Base-by-base conservation (phyloP, 345 rosid genomes). In the Sisymbrium altissimum region DNA sequence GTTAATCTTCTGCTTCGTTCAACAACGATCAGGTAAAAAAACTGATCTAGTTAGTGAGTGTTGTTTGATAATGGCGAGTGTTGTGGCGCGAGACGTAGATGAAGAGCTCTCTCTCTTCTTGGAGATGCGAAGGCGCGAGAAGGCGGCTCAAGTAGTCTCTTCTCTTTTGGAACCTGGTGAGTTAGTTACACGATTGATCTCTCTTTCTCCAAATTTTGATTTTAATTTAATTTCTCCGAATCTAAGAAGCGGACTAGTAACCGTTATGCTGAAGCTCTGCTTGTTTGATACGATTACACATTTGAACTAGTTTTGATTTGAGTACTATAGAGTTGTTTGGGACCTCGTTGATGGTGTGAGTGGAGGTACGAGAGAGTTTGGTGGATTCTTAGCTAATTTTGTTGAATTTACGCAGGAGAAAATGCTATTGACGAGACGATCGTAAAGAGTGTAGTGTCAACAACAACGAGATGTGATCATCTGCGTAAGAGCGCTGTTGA, bases 91-190 rank as follows among this genome's bases (percentile, higher is more conserved):
- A 59, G 94, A 89, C 66, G 86, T 81, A 73, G 96, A 89, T 43
- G 96, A 89, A 38, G 92, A 89, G 65, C 90, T 90, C 7, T 81
- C 92, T 62, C 68, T 92, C 58, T 92, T 92, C 68, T 81, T 92
- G 12, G 94, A 92, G 81, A 85, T 89, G 91, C 81, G 87, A 67
- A 83, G 84, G 76, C 86, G 90, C 14, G 97, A 89, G 83, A 87
- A 88, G 72, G 81, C 82, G 72, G 81, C 82, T 75, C 81, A 75
- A 64, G 9, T 48, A 57, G 19, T 70, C 65, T 81, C 80, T 83
- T 39, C 74, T 80, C 60, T 67, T 78, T 27, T 66, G n/a, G 40
- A 80, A 78, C 66, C 74, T 83, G 29, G 86, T 69, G 40, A 79
- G 84, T n/a, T 17, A 77, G 21, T 65, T 68, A n/a, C n/a, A n/a